Base-by-base conservation (phyloP, 2,329 filamentous ascomycete species). In the Epichloe brachyelytri region DNA sequence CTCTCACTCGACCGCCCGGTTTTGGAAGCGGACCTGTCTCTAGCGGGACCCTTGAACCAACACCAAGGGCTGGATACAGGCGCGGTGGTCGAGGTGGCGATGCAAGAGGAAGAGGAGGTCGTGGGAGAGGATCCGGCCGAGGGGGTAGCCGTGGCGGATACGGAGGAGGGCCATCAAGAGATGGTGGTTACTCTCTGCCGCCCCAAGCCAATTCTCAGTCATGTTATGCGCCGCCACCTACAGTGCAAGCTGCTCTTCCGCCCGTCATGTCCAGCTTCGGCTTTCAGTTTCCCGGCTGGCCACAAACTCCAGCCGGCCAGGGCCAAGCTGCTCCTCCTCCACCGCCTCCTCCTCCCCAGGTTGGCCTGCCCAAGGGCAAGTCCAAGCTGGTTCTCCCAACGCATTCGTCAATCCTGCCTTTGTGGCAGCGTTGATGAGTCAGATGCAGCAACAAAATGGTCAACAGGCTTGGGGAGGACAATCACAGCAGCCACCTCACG, bases 1-100 rank as follows among this genome's bases (percentile, higher is more conserved):
- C 85, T 5, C 72, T 91, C 17, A 67, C 82, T 19, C 74, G 86
- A 17, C 86, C 86, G 1, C 72, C 77, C 17, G 82, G 82, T 46
- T 80, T 84, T 53, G 77, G 74, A 5, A 69, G 70, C 53, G 72
- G 69, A 0, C 76, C 71, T 59, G 69, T 62, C 41, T 60, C 72
- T 59, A 64, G 63, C 63, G 59, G 73, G 65, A 55, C 56, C 4
- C 62, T 61, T 22, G 62, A 73, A 62, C 54, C 68, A 37, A 56
- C 56, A 43, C 60, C 59, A 33, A 58, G 65, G 55, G 52, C 62
- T 33, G 60, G 60, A 17, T 59, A 62, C 11, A 63, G 63, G 17
- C 66, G 69, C 15, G 68, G 73, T 33, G 68, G 71, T n/a, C 69
- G 72, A 43, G 66, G 63, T 48, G 67, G 75, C 56, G 49, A 48